Evolutionary conservation across 2,329 filamentous ascomycete species (phyloP).

Genomic region (Sporothrix brunneoviolacea): DNA sequence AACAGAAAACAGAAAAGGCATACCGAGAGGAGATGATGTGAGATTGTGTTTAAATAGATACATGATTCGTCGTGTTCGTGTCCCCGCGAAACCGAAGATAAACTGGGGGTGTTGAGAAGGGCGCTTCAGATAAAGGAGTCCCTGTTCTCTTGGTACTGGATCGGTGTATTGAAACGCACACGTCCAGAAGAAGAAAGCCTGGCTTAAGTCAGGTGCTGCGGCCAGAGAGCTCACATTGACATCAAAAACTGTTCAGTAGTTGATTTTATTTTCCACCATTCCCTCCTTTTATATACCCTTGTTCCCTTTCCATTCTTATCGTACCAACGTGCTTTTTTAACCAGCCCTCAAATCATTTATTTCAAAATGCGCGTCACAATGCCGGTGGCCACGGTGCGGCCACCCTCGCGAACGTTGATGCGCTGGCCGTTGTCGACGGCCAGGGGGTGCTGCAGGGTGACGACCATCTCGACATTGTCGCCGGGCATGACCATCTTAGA

Average conservation of each 20-base stretch:
- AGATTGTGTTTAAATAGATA: conserved; percentile 17
- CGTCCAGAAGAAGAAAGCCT: too few relatives aligned
- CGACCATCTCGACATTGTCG: conserved; percentile 97
- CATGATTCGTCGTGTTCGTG: background rate
- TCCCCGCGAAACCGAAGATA: background rate
- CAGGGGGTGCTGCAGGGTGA: conserved; percentile 75
- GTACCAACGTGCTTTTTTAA: too few relatives aligned
- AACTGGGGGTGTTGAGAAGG: background rate
- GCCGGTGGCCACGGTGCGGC: conserved; percentile 79
- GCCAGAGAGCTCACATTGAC: background rate
- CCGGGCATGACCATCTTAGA: conserved; percentile 91
- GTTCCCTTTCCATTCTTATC: too few relatives aligned
- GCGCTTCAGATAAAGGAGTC: background rate
- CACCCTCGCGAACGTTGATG: conserved; percentile 97
- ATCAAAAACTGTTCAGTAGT: background rate
- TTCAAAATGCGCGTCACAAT: conserved; percentile 67
- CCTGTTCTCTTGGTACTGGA: too few relatives aligned
- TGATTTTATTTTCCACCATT: conserved; percentile 1
- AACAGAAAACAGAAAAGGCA: conserved; percentile 11
- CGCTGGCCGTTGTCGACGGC: conserved; percentile 88
- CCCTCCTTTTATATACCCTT: background rate
- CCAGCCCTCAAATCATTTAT: too few relatives aligned
- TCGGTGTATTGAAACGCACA: too few relatives aligned
- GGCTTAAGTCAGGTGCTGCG: too few relatives aligned
- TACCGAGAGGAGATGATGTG: conserved; percentile 16